Conservation (phyloP, 805 yeast species). For the Candida dendrica region DNA sequence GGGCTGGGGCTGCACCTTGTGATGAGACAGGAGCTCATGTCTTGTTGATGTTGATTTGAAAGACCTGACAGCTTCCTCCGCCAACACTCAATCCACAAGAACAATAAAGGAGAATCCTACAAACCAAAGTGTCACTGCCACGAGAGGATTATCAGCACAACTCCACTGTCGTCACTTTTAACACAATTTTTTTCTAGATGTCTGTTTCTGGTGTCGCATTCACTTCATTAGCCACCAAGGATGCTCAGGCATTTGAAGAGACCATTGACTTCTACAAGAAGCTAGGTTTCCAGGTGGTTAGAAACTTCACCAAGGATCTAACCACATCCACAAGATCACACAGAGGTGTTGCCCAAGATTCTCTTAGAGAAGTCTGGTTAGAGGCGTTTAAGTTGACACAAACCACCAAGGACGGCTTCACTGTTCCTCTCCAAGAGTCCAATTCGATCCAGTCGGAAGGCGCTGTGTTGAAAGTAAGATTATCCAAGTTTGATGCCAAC, state of each 20-base stretch:
- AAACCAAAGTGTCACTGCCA: neutral
- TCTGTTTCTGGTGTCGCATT: slow-evolving; percentile 38
- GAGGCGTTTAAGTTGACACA: slow-evolving; percentile 60
- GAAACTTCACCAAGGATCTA: slow-evolving; percentile 49
- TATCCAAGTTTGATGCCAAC: slow-evolving; percentile 18
- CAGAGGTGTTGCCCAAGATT: slow-evolving; percentile 57
- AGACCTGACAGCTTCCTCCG: no score
- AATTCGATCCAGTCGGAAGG: slow-evolving; percentile 35
- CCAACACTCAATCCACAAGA: neutral
- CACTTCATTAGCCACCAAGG: slow-evolving; percentile 54
- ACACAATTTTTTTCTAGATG: slow-evolving; percentile 7
- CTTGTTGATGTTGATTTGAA: no score
- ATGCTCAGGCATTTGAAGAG: slow-evolving; percentile 35
- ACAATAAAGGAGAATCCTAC: neutral
- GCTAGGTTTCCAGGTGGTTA: slow-evolving; percentile 55
- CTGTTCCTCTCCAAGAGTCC: slow-evolving; percentile 40
- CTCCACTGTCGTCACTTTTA: no score
- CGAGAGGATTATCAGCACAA: no score
- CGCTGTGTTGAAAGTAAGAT: slow-evolving; percentile 40
- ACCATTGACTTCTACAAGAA: slow-evolving; percentile 49
- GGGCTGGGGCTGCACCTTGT: neutral
- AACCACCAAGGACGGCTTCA: slow-evolving; percentile 53
- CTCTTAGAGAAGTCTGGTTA: slow-evolving; percentile 66
- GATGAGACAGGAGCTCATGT: neutral
- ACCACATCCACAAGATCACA: slow-evolving; percentile 25